Conservation (phyloP, 495 filamentous ascomycete species). For the Peziza echinospora region DNA sequence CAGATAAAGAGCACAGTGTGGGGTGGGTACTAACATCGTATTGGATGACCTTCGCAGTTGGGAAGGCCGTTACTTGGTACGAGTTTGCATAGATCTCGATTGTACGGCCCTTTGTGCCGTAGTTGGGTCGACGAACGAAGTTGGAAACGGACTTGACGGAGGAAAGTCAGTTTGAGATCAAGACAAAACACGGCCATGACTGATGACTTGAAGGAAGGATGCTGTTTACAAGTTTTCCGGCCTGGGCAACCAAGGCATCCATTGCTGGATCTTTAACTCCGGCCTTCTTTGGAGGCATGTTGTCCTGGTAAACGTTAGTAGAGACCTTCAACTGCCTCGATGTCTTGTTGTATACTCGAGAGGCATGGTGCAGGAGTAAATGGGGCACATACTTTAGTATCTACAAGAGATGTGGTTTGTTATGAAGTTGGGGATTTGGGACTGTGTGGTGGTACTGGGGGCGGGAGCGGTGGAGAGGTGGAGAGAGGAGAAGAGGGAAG, state of each 20-base stretch:
- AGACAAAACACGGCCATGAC: too few species aligned
- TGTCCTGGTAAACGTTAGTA: neutral
- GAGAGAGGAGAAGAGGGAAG: neutral
- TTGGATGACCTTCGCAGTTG: slow-evolving; percentile 41
- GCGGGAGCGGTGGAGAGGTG: neutral
- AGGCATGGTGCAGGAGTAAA: neutral
- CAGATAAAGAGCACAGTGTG: neutral
- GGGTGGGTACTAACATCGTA: slow-evolving; percentile 50
- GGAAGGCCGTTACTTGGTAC: slow-evolving; percentile 37
- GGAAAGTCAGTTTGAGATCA: slow-evolving; percentile 19
- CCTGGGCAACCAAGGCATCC: neutral
- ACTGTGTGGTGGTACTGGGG: neutral
- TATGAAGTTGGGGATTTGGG: neutral
- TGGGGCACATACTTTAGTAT: neutral
- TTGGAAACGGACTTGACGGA: slow-evolving; percentile 9
- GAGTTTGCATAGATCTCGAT: slow-evolving; percentile 48
- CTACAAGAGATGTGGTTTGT: neutral
- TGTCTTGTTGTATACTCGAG: neutral
- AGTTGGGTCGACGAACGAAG: slow-evolving; percentile 25
- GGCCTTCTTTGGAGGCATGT: neutral
- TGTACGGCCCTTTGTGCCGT: slow-evolving; percentile 35
- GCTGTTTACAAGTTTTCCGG: slow-evolving; percentile 1
- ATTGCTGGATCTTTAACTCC: neutral
- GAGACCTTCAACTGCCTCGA: too few species aligned
- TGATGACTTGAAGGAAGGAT: too few species aligned